These are phyloP conservation scores for Nakaseomyces bracarensis DNA, from an alignment of 1,139 yeast genomes.

Conservation along the genomic window DNA sequence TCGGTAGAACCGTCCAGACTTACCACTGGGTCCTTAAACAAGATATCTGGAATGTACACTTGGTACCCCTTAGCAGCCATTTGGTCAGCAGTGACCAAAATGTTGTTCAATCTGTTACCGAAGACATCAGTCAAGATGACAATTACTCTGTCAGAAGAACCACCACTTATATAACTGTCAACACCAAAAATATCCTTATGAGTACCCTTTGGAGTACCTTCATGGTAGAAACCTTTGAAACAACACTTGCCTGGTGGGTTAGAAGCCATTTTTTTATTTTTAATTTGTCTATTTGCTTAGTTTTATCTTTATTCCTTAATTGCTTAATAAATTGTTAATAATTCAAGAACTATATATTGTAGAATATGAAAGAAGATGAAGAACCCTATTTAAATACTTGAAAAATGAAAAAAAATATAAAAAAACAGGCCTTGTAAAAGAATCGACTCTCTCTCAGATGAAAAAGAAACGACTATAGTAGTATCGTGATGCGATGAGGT, in stretches of 20 bases:
- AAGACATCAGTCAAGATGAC: constrained; percentile 62
- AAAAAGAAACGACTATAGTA: no score
- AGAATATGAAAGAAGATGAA: no score
- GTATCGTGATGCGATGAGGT: no score
- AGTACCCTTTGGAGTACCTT: constrained; percentile 44
- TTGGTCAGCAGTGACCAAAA: constrained; percentile 54
- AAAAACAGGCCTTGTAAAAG: no score
- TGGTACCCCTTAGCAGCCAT: constrained; percentile 56
- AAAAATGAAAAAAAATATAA: no score
- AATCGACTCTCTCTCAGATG: no score
- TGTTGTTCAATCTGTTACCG: constrained; percentile 54
- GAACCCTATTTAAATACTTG: no score
- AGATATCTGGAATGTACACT: constrained; percentile 67
- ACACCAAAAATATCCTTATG: constrained; percentile 39
- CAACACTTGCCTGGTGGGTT: constrained; percentile 48
- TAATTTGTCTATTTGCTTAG: not conserved
- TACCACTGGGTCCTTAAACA: constrained; percentile 44
- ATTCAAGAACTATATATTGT: no score
- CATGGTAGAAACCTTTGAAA: constrained; percentile 38
- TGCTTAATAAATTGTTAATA: no score
- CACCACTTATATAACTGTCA: constrained; percentile 51
- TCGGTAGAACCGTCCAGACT: constrained; percentile 29
- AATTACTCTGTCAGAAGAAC: constrained; percentile 38
- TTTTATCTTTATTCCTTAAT: no score
- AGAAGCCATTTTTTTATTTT: constrained; percentile 42